Evolutionary conservation across 2,329 filamentous ascomycete species (phyloP).

Genomic region (Apiospora marii): DNA sequence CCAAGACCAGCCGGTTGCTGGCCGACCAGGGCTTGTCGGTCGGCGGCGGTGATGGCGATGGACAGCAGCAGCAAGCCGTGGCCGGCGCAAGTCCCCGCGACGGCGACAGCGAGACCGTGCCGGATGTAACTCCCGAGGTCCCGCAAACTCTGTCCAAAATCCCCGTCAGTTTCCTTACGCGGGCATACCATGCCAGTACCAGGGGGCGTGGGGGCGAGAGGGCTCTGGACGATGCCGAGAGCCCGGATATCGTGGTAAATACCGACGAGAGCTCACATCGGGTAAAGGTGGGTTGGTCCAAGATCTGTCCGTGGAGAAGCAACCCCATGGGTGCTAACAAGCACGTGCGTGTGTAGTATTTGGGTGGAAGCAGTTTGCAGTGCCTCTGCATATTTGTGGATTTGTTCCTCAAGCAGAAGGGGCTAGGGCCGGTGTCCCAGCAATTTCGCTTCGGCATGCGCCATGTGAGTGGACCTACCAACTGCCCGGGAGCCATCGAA

Average conservation of each 20-base stretch:
- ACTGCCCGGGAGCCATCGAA: background rate
- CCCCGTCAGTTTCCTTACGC: conserved; percentile 14
- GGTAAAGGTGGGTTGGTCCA: conserved; percentile 24
- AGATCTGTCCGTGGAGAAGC: no score
- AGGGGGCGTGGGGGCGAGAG: conserved; percentile 3
- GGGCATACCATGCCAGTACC: conserved; percentile 26
- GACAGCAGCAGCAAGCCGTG: background rate
- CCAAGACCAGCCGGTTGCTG: conserved; percentile 29
- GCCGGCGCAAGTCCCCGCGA: background rate
- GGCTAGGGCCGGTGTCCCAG: conserved; percentile 32
- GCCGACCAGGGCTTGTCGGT: background rate
- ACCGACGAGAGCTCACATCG: conserved; percentile 34
- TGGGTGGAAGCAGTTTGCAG: conserved; percentile 34
- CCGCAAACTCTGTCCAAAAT: background rate
- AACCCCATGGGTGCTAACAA: background rate
- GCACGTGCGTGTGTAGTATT: conserved; percentile 16
- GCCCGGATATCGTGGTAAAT: conserved; percentile 36
- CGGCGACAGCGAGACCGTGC: background rate
- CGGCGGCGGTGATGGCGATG: background rate
- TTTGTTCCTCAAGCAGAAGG: conserved; percentile 32
- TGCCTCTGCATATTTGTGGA: conserved; percentile 37
- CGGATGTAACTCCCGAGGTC: background rate
- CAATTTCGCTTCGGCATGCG: conserved; percentile 36
- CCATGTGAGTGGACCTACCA: conserved; percentile 17
- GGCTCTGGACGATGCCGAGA: conserved; percentile 16